Evolutionary conservation across 495 filamentous ascomycete genomes (phyloP).

Genomic region (Patellaria atrata): DNA sequence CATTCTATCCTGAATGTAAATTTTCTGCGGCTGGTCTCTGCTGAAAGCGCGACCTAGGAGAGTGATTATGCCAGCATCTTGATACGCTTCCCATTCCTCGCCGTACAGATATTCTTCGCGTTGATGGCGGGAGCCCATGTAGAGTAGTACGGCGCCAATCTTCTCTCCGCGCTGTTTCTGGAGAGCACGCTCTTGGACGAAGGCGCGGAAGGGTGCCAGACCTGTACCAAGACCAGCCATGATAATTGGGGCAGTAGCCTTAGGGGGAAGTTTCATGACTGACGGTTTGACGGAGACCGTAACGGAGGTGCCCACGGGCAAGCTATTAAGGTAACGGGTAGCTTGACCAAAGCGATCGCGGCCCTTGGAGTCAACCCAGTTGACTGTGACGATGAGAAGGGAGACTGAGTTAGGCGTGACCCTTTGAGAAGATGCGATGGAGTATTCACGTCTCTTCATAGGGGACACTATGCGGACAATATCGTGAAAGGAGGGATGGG

Average conservation of each 20-base stretch:
- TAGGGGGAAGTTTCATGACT: conserved; percentile 88
- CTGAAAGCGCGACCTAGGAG: conserved; percentile 90
- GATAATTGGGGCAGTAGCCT: conserved; percentile 79
- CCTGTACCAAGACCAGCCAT: conserved; percentile 99
- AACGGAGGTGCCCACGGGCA: conserved; percentile 59
- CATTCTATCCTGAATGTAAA: conserved; percentile 99
- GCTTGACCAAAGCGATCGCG: conserved; percentile 87
- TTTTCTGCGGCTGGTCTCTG: conserved; percentile 93
- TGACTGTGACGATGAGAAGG: conserved; percentile 96
- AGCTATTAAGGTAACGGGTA: conserved; percentile 67
- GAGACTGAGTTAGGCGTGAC: conserved; percentile 74
- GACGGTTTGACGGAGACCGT: conserved; percentile 92
- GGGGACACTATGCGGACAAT: conserved; percentile 79
- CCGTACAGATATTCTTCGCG: conserved; percentile 98
- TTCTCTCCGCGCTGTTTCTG: conserved; percentile 90
- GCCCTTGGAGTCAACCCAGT: conserved; percentile 79
- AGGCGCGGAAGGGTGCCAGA: conserved; percentile 93
- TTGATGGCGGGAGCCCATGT: conserved; percentile 94
- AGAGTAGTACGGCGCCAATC: conserved; percentile 83
- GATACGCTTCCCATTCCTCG: conserved; percentile 98
- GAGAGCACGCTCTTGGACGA: conserved; percentile 94
- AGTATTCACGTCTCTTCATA: conserved; percentile 94
- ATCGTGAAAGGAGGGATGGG: conserved; percentile 80
- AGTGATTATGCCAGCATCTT: conserved; percentile 88
- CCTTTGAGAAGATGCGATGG: conserved; percentile 88